These are phyloP conservation scores for Pisolithus sp. DNA, from an alignment of 768 basidiomycete genomes.

Conservation along the genomic window DNA sequence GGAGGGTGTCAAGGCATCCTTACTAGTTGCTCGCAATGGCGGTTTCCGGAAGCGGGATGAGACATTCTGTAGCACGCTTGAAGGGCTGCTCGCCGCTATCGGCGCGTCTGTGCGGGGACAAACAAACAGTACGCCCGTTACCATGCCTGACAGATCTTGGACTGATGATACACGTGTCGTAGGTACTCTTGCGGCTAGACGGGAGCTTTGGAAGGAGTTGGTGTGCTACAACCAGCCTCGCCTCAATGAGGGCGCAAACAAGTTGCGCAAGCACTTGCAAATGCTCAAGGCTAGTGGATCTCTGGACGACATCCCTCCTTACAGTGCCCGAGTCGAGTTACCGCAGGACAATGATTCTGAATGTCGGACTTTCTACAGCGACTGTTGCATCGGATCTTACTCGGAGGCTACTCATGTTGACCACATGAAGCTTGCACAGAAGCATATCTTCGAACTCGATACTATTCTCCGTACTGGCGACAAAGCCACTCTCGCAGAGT, in stretches of 20 bases:
- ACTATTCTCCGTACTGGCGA: not conserved
- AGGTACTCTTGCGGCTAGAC: not conserved
- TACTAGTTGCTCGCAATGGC: not conserved
- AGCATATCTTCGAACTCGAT: not conserved
- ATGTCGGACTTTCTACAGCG: not conserved
- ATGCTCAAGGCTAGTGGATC: not conserved
- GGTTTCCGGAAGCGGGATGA: not conserved
- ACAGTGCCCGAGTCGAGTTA: not conserved
- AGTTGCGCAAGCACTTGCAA: not conserved
- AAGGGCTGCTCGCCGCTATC: not conserved
- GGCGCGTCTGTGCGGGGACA: not conserved
- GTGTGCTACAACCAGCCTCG: not conserved
- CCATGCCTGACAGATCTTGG: no score
- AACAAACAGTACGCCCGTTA: not conserved
- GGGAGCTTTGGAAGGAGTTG: conserved; percentile 1
- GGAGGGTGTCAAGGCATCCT: not conserved
- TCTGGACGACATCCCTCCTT: not conserved
- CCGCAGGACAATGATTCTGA: not conserved
- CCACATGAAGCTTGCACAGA: not conserved
- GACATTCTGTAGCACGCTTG: not conserved
- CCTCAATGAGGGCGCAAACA: not conserved
- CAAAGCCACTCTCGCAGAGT: not conserved
- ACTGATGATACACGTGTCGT: not conserved
- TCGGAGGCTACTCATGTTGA: not conserved
- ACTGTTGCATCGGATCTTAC: not conserved